These are phyloP conservation scores for Lipomyces orientalis DNA, from an alignment of 805 yeast genomes.

Conservation along the genomic window DNA sequence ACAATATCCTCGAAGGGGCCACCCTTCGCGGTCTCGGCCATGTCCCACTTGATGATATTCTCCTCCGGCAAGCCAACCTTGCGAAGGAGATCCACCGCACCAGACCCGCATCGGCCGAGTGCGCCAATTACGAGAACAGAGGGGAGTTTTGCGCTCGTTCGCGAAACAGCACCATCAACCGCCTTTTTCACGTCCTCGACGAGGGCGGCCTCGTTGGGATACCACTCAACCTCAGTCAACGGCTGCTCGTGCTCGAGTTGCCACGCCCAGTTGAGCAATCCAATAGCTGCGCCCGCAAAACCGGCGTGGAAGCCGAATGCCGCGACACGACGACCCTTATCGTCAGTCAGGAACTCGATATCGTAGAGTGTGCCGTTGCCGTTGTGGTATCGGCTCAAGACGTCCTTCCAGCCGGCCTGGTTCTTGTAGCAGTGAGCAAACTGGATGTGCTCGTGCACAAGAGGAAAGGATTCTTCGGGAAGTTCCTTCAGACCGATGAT, in stretches of 20 bases:
- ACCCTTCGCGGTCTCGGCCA: constrained; percentile 93
- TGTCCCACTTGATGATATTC: constrained; percentile 91
- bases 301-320: constrained; percentile 99
- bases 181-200: constrained; percentile 66
- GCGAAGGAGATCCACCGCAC: constrained; percentile 84
- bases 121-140: constrained; percentile 91
- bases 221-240: constrained; percentile 81
- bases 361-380: constrained; percentile 94
- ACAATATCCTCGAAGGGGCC: constrained; percentile 97
- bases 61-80: constrained; percentile 87
- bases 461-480: constrained; percentile 90
- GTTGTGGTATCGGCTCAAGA: constrained; percentile 81
- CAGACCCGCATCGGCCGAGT: constrained; percentile 97
- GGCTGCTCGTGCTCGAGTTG: constrained; percentile 77
- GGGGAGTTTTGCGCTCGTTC: constrained; percentile 62
- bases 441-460: constrained; percentile 94
- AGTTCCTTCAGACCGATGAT: constrained; percentile 94
- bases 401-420: constrained; percentile 97
- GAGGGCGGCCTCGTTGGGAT: constrained; percentile 76
- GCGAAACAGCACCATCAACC: constrained; percentile 42
- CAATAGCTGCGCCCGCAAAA: constrained; percentile 99
- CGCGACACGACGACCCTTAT: constrained; percentile 96
- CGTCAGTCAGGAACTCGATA: constrained; percentile 91
- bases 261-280: constrained; percentile 92
- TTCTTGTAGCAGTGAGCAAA: constrained; percentile 98